Conservation (phyloP, 1,284 basidiomycete genomes). For the Fomitopsis palustris region DNA sequence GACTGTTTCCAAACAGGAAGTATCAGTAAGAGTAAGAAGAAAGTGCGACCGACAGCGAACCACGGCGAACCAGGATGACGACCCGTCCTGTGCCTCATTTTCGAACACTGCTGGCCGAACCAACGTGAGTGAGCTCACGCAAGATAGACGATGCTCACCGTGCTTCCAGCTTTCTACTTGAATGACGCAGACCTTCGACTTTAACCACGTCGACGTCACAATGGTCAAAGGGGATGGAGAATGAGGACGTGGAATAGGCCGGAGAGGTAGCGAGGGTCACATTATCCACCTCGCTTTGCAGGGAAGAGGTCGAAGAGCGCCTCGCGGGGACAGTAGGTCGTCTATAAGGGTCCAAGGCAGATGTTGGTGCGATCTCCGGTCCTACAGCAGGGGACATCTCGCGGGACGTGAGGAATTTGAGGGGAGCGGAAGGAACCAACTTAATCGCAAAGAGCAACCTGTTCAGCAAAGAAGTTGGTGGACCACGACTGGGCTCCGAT, state of each 20-base stretch:
- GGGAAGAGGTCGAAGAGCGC: conserved; percentile 21
- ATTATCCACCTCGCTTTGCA: conserved; percentile 18
- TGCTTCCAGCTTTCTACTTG: conserved; percentile 58
- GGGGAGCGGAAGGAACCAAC: conserved; percentile 17
- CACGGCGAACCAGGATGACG: conserved; percentile 22
- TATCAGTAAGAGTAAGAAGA: conserved; percentile 10
- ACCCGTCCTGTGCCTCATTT: conserved; percentile 21
- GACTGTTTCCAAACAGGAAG: conserved; percentile 38
- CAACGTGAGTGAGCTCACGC: conserved; percentile 15
- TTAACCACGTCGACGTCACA: conserved; percentile 41
- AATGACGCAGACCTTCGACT: conserved; percentile 66
- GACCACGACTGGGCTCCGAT: neutral
- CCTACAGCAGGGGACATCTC: conserved; percentile 27
- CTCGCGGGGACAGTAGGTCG: conserved; percentile 15
- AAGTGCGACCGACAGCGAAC: conserved; percentile 15
- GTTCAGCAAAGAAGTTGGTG: conserved; percentile 6
- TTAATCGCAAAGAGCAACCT: conserved; percentile 20
- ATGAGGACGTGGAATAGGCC: conserved; percentile 34
- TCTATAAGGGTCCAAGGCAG: conserved; percentile 13
- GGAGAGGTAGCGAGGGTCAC: conserved; percentile 18
- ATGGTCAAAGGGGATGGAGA: conserved; percentile 41
- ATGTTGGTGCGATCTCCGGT: conserved; percentile 22
- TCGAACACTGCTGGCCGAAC: conserved; percentile 21
- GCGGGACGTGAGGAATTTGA: conserved; percentile 7
- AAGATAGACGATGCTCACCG: conserved; percentile 50